These are phyloP conservation scores for Hylodesmum podocarpum DNA, from an alignment of 306 rosid genomes.

Conservation along the genomic window DNA sequence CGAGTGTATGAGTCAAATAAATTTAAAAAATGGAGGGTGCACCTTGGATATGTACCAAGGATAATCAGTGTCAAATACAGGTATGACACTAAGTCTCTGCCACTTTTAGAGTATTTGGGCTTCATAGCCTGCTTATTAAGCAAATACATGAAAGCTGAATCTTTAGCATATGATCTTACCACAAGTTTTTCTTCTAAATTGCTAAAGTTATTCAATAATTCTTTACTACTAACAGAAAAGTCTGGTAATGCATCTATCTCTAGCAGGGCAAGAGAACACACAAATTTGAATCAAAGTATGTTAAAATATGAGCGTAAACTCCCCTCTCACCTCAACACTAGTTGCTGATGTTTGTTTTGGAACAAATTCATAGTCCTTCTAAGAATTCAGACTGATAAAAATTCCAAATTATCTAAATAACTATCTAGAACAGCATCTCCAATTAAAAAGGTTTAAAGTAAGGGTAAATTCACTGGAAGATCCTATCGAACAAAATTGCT, in stretches of 20 bases:
- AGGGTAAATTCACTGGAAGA: background rate
- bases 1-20: background rate
- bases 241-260: background rate
- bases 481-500: background rate
- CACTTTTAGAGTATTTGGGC: background rate
- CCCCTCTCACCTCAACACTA: background rate
- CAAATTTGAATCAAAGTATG: background rate
- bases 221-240: background rate
- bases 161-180: background rate
- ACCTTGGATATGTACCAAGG: background rate
- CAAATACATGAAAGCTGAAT: slow-evolving; percentile 14
- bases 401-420: background rate
- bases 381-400: slow-evolving; percentile 15
- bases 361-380: slow-evolving; percentile 19
- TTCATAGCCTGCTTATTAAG: background rate
- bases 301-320: background rate
- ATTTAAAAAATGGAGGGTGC: background rate
- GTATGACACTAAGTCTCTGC: background rate
- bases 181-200: background rate
- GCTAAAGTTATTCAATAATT: background rate
- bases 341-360: background rate
- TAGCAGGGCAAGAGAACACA: background rate
- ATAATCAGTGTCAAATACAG: background rate
- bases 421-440: background rate
- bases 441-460: background rate